Base-by-base conservation (phyloP, 2,329 filamentous ascomycete species). In the Parafenestella ontariensis region DNA sequence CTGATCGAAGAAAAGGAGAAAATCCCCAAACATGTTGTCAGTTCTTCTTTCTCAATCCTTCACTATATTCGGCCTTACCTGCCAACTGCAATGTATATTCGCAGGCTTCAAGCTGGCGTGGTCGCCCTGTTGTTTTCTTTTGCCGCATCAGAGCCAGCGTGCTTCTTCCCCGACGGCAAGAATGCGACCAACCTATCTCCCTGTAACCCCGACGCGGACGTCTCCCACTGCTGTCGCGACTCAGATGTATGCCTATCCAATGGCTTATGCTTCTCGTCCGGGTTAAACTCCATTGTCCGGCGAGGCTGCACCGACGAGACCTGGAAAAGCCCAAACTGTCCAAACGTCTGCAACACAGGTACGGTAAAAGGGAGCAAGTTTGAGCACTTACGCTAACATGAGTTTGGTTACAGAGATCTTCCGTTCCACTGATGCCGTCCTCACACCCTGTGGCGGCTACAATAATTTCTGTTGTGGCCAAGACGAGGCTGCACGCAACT, bases 391-490 rank as follows among this genome's bases (percentile, higher is more conserved):
- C 1, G 13, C 34, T 37, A 9, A 37, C 34, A 37, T 37, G n/a
- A 8, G 28, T 10, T 33, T 50, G 40, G 8, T 15, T 36, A 2
- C 15, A 36, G 15, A 52, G 49, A 46, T 15, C 3, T 47, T 28
- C 39, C 34, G 23, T 24, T 21, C 36, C n/a, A 28, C 34, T n/a
- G 49, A 52, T 17, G 49, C 42, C 4, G 43, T 42, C 26, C 15
- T 52, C 18, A 41, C 43, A 4, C 43, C 49, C 3, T 52, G 49
- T 29, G 49, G 49, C 9, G 18, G 18, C 6, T 47, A 52, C 36
- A 40, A 46, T 20, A 52, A 13, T 15, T 52, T 52, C 20, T 52
- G 49, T 28, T 52, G 49, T 29, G 49, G 49, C 26, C 34, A 52
- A 13, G 34, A 52, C 26, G 37, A 36, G n/a, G 26, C 24, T 9